Percentiles rank a stretch among this genome's conserved stretches.
phyloP scores from a whole-genome alignment of 2,329 filamentous ascomycete genomes.

The Talaromyces islandicus region DNA sequence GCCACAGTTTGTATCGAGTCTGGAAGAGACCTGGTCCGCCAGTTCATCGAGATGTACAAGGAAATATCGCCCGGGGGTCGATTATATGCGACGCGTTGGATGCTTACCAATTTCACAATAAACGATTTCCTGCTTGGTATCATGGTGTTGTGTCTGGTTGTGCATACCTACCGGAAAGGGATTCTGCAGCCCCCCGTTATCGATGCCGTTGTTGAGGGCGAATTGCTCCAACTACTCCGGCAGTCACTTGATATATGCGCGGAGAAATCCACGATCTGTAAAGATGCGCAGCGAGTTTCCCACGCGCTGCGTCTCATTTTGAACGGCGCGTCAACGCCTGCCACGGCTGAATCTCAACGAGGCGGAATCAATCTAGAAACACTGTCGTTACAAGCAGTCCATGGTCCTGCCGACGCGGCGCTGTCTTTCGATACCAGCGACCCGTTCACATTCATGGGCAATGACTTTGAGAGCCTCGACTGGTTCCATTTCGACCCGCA shows the following conservation, averaged over 20 bases:
- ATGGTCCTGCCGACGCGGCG: neutral
- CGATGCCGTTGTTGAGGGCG: neutral
- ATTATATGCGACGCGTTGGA: constrained; percentile 50
- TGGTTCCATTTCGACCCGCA: neutral
- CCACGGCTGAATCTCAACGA: neutral
- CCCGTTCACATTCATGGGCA: neutral
- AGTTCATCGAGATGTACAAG: constrained; percentile 44
- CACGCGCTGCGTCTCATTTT: constrained; percentile 13
- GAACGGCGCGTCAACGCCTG: neutral
- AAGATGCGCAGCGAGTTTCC: constrained; percentile 16
- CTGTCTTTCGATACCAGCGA: neutral
- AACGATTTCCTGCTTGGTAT: constrained; percentile 57
- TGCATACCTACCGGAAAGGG: constrained; percentile 14
- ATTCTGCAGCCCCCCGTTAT: neutral
- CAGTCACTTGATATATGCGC: constrained; percentile 15
- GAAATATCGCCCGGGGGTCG: constrained; percentile 46
- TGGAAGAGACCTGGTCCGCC: constrained; percentile 40
- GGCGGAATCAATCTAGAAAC: neutral
- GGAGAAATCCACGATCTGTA: constrained; percentile 14
- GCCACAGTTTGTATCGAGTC: constrained; percentile 41
- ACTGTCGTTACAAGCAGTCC: neutral
- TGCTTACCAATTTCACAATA: constrained; percentile 50
- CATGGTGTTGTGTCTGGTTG: constrained; percentile 49
- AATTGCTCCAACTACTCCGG: constrained; percentile 10
- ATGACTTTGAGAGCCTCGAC: neutral